These are phyloP conservation scores for Blastocladiella britannica DNA, from an alignment of 192 early-diverging fungal species.

Conservation along the genomic window DNA sequence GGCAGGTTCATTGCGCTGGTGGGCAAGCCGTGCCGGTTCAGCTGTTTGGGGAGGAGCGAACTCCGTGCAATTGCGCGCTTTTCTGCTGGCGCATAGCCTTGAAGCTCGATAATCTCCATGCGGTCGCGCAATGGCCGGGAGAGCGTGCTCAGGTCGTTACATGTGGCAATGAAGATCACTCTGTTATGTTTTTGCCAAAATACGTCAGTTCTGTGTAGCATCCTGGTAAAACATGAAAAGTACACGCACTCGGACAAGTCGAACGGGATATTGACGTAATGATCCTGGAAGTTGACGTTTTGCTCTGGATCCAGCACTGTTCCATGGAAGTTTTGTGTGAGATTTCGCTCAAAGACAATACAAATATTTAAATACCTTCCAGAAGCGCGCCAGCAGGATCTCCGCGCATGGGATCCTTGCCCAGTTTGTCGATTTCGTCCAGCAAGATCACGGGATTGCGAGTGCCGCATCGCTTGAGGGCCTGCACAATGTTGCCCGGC, in stretches of 20 bases:
- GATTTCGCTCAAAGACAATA: too few species aligned
- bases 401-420: conserved; percentile 36
- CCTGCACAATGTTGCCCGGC: conserved; percentile 61
- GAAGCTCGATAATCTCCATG: conserved; percentile 58
- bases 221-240: background rate
- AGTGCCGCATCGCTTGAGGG: conserved; percentile 38
- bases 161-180: conserved; percentile 68
- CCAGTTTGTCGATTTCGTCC: conserved; percentile 74
- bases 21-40: conserved; percentile 34
- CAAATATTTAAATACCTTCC: too few species aligned
- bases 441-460: conserved; percentile 63
- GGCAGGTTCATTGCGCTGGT: conserved; percentile 22
- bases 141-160: conserved; percentile 56
- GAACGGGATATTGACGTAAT: conserved; percentile 52
- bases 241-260: conserved; percentile 22
- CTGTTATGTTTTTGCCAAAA: conserved; percentile 31
- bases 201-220: conserved; percentile 1
- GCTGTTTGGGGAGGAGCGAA: conserved; percentile 58
- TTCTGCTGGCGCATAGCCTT: conserved; percentile 67
- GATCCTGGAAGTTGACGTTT: conserved; percentile 58
- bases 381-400: conserved; percentile 64
- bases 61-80: conserved; percentile 53
- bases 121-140: conserved; percentile 58
- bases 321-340: too few species aligned
- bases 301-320: conserved; percentile 76